Evolutionary conservation across 495 filamentous ascomycete genomes (phyloP), one percentile per base, ranked within the genome.

Genomic region (Lasiosphaeria hispida): DNA sequence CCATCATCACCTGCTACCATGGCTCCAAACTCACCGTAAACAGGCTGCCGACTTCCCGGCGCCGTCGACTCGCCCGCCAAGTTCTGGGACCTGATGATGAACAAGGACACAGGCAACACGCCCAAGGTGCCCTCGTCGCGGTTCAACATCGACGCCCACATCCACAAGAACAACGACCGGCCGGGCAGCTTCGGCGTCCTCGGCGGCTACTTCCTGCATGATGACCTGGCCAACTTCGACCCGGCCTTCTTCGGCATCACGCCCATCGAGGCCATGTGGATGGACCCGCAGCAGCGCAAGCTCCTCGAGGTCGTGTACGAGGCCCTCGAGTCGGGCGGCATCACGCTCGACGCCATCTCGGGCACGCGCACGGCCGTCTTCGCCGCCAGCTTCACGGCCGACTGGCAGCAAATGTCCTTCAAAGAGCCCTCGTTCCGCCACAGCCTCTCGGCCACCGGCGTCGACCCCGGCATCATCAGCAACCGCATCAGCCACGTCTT

Each of bases 361-460:
- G 57, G 52, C 10, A 23, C 49, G 39, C 35, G 44, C 40, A 59
- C 52, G 0, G 48, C 19, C 10, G 50, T 90, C 88, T 0, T 85
- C 89, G 61, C 80, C 82, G 44, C 88, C 86, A 87, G 87, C 7
- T 84, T 74, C 60, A 81, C 87, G 13, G 81, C 87, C 67, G 78
- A 89, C 3, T 85, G 90, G 43, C 89, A 88, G 10, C 86, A 88
- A 7, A 55, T 59, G 36, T 43, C 42, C 0, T 23, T 64, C 40
- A 33, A 23, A 4, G 53, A 55, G 9, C 40, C 17, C 0, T 23
- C 30, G 11, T 52, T 57, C 0, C 23, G 55, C 0, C 70, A 69
- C 5, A 60, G 39, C 5, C 66, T 71, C 45, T 39, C 61, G 6
- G 65, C 66, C 1, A 75, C 71, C 0, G 74, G 74, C 10, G 55